Evolutionary conservation across 345 rosid species (phyloP).

Genomic region (Pugionium cornutum): DNA sequence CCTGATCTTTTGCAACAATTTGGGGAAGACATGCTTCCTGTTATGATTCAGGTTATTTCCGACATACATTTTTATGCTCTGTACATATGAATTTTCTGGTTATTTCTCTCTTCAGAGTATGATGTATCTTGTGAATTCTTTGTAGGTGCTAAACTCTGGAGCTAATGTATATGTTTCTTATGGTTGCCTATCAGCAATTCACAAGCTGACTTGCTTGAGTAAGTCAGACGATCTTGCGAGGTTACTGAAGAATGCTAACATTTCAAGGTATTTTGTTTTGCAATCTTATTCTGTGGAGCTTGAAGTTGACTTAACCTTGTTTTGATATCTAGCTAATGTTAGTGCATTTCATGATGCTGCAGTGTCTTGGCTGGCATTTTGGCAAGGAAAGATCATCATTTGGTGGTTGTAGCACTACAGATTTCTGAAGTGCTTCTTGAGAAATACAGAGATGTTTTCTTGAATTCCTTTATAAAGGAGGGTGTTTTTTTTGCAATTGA

Average conservation of each 20-base stretch:
- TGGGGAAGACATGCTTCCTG: slow-evolving; percentile 69
- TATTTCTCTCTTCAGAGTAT: slow-evolving; percentile 24
- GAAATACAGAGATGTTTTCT: slow-evolving; percentile 61
- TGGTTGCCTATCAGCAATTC: slow-evolving; percentile 77
- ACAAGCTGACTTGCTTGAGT: slow-evolving; percentile 64
- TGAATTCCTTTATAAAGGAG: slow-evolving; percentile 77
- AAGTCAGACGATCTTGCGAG: slow-evolving; percentile 66
- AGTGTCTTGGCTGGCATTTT: slow-evolving; percentile 91
- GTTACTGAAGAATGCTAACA: slow-evolving; percentile 62
- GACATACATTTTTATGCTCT: slow-evolving; percentile 8
- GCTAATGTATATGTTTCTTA: slow-evolving; percentile 71
- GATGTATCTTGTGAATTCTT: slow-evolving; percentile 22
- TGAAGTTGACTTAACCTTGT: slow-evolving; percentile 47
- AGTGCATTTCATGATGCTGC: slow-evolving; percentile 37
- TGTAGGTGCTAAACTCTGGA: slow-evolving; percentile 87
- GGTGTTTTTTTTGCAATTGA: slow-evolving; percentile 81
- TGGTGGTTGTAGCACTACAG: slow-evolving; percentile 66
- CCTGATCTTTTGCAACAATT: slow-evolving; percentile 62
- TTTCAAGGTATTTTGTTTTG: slow-evolving; percentile 61
- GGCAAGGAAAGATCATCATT: slow-evolving; percentile 80
- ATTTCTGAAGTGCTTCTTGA: slow-evolving; percentile 69
- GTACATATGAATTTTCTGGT: slow-evolving; percentile 13
- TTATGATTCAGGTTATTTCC: slow-evolving; percentile 70
- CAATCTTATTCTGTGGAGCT: slow-evolving; percentile 16
- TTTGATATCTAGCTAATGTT: slow-evolving; percentile 25